phyloP scores from a whole-genome alignment of 225 moss, liverwort and hornwort genomes.

The Marchantia paleacea region DNA sequence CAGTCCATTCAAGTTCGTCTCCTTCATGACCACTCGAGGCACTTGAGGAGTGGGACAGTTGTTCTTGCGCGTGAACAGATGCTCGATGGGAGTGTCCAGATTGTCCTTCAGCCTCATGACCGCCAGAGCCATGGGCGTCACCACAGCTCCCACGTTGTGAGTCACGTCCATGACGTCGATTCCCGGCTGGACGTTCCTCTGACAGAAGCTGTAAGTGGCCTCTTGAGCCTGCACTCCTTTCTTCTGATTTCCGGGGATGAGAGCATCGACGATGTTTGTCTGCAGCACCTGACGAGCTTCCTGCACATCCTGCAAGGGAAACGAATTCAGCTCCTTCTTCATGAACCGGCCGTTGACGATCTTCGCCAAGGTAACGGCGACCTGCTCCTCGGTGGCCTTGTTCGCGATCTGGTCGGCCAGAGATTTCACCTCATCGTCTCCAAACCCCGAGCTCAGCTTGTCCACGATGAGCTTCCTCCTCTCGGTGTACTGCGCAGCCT shows the following conservation, averaged over 20 bases:
- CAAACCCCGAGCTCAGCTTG: not conserved
- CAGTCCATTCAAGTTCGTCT: conserved; percentile 23
- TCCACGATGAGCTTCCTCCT: conserved; percentile 6
- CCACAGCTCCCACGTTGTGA: conserved; percentile 13
- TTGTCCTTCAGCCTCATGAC: conserved; percentile 26
- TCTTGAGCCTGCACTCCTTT: conserved; percentile 26
- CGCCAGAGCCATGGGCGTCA: conserved; percentile 1
- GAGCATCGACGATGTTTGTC: conserved; percentile 19
- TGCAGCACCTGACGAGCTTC: conserved; percentile 14
- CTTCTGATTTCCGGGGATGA: conserved; percentile 21
- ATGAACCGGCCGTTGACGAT: conserved; percentile 25
- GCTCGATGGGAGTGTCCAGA: conserved; percentile 26
- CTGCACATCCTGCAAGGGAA: not conserved
- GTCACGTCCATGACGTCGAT: conserved; percentile 18
- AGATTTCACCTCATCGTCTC: not conserved
- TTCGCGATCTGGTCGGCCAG: not conserved
- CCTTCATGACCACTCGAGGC: conserved; percentile 18
- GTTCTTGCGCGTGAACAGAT: conserved; percentile 28
- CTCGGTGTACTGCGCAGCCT: conserved; percentile 23
- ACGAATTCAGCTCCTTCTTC: conserved; percentile 1
- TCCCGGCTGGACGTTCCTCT: conserved; percentile 18
- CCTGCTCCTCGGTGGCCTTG: conserved; percentile 25
- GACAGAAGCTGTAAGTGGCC: conserved; percentile 24
- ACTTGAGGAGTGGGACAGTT: conserved; percentile 29
- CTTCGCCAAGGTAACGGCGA: conserved; percentile 27